phyloP scores from a whole-genome alignment of 2,329 filamentous ascomycete species.

The Fusarium xylarioides region DNA sequence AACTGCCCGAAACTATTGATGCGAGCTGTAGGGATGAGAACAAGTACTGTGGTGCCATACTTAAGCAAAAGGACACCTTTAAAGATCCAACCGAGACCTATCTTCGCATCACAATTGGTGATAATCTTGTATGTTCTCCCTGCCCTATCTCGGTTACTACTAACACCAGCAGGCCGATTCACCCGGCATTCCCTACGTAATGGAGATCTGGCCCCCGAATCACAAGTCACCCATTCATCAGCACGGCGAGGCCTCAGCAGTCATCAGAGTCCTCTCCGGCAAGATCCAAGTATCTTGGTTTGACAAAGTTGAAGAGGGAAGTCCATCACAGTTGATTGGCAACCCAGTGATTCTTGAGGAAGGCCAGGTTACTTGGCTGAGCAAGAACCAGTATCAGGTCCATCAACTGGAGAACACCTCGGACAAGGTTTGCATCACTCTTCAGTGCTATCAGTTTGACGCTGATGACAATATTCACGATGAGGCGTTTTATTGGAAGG shows the following conservation, averaged over 20 bases:
- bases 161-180: background rate
- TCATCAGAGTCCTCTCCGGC: background rate
- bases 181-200: accelerated
- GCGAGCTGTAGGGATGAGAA: background rate
- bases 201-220: background rate
- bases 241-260: background rate
- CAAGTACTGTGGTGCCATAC: accelerated
- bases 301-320: accelerated
- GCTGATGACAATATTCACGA: background rate
- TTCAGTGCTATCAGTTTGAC: background rate
- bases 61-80: accelerated
- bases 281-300: background rate
- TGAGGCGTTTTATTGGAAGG: background rate
- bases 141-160: accelerated
- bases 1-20: background rate
- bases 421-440: background rate
- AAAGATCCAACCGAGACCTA: background rate
- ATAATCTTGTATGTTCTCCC: background rate
- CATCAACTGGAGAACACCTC: background rate
- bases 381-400: background rate
- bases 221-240: background rate
- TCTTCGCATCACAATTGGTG: background rate
- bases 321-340: background rate
- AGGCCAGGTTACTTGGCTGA: background rate
- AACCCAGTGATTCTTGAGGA: background rate